phyloP scores from a whole-genome alignment of 106 monocot species.

The Dioscorea alata region DNA sequence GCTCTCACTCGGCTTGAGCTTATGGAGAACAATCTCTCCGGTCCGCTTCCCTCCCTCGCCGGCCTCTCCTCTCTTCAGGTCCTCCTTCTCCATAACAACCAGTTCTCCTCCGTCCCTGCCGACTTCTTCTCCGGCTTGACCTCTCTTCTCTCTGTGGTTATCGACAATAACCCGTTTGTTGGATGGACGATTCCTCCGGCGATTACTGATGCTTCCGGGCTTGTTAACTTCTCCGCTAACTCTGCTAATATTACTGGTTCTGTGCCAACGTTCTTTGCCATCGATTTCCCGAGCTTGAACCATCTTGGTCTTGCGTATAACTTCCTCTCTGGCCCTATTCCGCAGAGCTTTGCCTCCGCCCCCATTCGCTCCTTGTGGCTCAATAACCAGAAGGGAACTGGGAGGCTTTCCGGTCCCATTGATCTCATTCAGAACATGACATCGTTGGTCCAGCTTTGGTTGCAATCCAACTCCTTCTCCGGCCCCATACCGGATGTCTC shows the following conservation, averaged over 20 bases:
- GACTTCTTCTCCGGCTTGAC: slow-evolving; percentile 42
- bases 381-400: slow-evolving; percentile 20
- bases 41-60: slow-evolving; percentile 33
- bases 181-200: slow-evolving; percentile 23
- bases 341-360: slow-evolving; percentile 17
- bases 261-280: slow-evolving; percentile 35
- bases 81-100: slow-evolving; percentile 32
- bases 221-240: slow-evolving; percentile 46
- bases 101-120: slow-evolving; percentile 25
- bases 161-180: slow-evolving; percentile 44
- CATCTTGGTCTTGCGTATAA: slow-evolving; percentile 32
- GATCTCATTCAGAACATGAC: slow-evolving; percentile 38
- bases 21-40: slow-evolving; percentile 33
- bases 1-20: slow-evolving; percentile 48
- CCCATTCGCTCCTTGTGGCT: slow-evolving; percentile 35
- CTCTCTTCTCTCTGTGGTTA: slow-evolving; percentile 15
- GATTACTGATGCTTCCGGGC: slow-evolving; percentile 14
- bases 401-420: slow-evolving; percentile 30
- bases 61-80: slow-evolving; percentile 18
- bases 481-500: slow-evolving; percentile 62
- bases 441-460: slow-evolving; percentile 20
- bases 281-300: slow-evolving; percentile 12
- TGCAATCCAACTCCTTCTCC: slow-evolving; percentile 52
- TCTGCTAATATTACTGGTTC: slow-evolving; percentile 31
- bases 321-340: slow-evolving; percentile 24